Conservation (phyloP, 768 basidiomycete genomes). For the Mycena albidolilacea region DNA sequence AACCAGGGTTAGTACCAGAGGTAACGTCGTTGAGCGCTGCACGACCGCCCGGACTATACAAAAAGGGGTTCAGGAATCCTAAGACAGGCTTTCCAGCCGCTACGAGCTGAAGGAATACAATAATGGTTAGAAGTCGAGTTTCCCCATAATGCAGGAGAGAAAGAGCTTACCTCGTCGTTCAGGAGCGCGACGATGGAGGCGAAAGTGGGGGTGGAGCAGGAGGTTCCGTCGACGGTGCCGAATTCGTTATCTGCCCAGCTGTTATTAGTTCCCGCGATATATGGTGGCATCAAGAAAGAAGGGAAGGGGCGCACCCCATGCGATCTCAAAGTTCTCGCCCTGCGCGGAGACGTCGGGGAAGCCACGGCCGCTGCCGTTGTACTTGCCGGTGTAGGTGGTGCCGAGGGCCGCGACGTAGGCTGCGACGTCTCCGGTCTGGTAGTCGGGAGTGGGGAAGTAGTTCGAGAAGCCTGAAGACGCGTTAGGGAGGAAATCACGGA, state of each 20-base stretch:
- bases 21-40: conserved; percentile 52
- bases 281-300: conserved; percentile 6
- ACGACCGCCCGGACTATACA: no score
- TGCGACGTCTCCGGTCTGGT: conserved; percentile 35
- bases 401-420: conserved; percentile 33
- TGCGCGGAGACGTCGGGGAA: conserved; percentile 61
- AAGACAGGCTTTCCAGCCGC: conserved; percentile 47
- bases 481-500: conserved; percentile 11
- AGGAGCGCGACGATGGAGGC: conserved; percentile 41
- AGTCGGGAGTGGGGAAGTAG: conserved; percentile 43
- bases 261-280: conserved; percentile 1
- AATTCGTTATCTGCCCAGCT: background rate
- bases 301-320: background rate
- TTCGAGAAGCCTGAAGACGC: conserved; percentile 58
- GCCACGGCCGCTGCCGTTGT: conserved; percentile 34
- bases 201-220: conserved; percentile 58
- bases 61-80: conserved; percentile 14
- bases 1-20: conserved; percentile 54
- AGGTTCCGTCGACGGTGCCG: conserved; percentile 55
- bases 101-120: conserved; percentile 45
- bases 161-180: background rate
- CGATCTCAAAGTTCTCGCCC: background rate
- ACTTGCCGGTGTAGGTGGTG: conserved; percentile 42
- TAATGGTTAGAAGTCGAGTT: conserved; percentile 16
- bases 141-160: conserved; percentile 10